Conservation (phyloP, 2,329 filamentous ascomycete genomes). For the Sporothrix mexicana region DNA sequence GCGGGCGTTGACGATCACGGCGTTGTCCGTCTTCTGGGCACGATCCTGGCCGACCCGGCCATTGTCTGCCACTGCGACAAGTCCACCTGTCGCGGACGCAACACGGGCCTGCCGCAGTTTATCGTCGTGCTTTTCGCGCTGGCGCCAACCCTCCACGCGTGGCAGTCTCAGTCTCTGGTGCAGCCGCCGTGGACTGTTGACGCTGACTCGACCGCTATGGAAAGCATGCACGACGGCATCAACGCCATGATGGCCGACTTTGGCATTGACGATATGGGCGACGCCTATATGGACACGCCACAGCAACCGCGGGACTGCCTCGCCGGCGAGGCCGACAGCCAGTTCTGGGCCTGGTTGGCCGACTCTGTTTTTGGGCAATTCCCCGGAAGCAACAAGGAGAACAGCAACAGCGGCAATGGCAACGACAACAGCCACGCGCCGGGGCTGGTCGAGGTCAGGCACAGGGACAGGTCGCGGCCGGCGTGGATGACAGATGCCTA, state of each 20-base stretch:
- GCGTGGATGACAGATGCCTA: conserved; percentile 3
- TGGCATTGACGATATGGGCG: background rate
- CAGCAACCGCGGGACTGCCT: background rate
- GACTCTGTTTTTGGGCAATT: background rate
- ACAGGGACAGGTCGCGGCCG: background rate
- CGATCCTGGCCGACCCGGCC: conserved; percentile 1
- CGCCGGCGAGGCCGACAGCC: background rate
- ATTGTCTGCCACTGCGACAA: conserved; percentile 21
- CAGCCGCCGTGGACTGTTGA: background rate
- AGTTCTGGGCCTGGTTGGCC: conserved; percentile 11
- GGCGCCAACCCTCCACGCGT: background rate
- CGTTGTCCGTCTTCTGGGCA: background rate
- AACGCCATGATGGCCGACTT: background rate
- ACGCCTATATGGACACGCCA: background rate
- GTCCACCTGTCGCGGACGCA: conserved; percentile 21
- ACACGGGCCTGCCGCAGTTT: conserved; percentile 16
- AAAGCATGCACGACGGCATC: too few relatives aligned
- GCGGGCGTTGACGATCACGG: background rate
- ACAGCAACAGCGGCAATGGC: background rate
- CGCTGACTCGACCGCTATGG: background rate
- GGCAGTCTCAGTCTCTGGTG: background rate
- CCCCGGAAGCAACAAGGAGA: background rate
- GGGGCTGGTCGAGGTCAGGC: background rate
- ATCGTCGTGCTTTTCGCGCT: background rate
- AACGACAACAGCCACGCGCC: background rate